Evolutionary conservation across 2,329 filamentous ascomycete species (phyloP).

Genomic region (Albifimbria verrucaria): DNA sequence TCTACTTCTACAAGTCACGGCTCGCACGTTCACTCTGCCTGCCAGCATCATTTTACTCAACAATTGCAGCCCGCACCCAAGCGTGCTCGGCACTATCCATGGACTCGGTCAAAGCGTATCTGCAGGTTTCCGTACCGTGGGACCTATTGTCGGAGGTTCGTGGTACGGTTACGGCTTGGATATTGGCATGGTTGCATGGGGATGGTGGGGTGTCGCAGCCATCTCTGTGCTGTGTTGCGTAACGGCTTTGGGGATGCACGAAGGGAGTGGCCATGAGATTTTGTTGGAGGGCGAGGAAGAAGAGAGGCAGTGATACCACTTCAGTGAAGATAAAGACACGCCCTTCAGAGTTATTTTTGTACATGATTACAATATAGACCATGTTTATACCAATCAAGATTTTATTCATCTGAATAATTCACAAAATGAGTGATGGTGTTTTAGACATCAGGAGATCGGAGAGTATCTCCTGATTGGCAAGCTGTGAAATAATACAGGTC

Average conservation of each 20-base stretch:
- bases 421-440: too few species aligned
- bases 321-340: too few species aligned
- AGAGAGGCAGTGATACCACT: constrained; percentile 11
- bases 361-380: too few species aligned
- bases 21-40: constrained; percentile 65
- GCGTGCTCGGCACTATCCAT: constrained; percentile 56
- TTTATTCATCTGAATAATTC: too few species aligned
- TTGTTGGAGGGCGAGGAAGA: constrained; percentile 45
- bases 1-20: constrained; percentile 66
- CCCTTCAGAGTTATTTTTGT: too few species aligned
- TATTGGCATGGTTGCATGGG: constrained; percentile 41
- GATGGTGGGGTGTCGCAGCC: constrained; percentile 45
- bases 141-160: constrained; percentile 47
- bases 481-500: too few species aligned
- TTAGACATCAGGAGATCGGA: too few species aligned
- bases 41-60: constrained; percentile 59
- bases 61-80: constrained; percentile 57
- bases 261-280: constrained; percentile 62
- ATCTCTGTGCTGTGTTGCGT: constrained; percentile 55
- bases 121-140: constrained; percentile 46
- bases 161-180: constrained; percentile 45
- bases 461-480: too few species aligned
- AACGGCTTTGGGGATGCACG: constrained; percentile 58
- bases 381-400: too few species aligned
- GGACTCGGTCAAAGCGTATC: constrained; percentile 50